Evolutionary conservation across 768 basidiomycete species (phyloP).

Genomic region (Lentinula aciculospora): DNA sequence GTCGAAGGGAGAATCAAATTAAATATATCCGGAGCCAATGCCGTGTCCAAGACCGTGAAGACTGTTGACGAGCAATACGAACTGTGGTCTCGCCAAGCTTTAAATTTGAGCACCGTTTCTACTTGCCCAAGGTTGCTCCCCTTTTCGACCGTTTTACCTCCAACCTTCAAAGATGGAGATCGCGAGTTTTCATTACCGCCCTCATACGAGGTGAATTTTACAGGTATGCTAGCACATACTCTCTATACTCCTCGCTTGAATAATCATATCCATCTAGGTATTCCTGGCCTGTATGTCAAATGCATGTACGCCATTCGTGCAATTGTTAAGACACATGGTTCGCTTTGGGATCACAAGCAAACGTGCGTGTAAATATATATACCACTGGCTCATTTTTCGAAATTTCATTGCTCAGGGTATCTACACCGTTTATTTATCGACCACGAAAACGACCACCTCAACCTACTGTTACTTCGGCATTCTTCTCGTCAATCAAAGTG

Average conservation of each 20-base stretch:
- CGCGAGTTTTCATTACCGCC: conserved; percentile 5
- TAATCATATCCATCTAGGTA: not conserved
- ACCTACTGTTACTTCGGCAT: not conserved
- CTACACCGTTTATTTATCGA: conserved; percentile 3
- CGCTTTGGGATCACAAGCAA: conserved; percentile 2
- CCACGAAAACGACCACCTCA: conserved; percentile 5
- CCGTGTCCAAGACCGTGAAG: not conserved
- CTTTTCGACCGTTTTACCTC: conserved; percentile 2
- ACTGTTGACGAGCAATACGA: not conserved
- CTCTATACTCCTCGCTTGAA: not conserved
- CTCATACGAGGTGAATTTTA: conserved; percentile 7
- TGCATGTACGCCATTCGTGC: not conserved
- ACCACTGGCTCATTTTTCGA: not conserved
- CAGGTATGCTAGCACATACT: not conserved
- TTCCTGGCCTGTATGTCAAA: conserved; percentile 3
- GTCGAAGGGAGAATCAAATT: conserved; percentile 5
- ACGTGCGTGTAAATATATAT: not conserved
- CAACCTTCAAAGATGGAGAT: conserved; percentile 5
- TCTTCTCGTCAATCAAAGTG: conserved; percentile 1
- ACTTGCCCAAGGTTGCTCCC: not conserved
- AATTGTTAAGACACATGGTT: conserved; percentile 1
- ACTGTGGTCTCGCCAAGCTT: not conserved
- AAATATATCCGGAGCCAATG: not conserved
- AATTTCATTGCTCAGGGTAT: not conserved
- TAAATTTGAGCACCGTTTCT: not conserved